Percentiles rank a stretch among this genome's conserved stretches.
Evolutionary conservation across 2,329 filamentous ascomycete species (phyloP).

Genomic region (Clarireedia homoeocarpa): DNA sequence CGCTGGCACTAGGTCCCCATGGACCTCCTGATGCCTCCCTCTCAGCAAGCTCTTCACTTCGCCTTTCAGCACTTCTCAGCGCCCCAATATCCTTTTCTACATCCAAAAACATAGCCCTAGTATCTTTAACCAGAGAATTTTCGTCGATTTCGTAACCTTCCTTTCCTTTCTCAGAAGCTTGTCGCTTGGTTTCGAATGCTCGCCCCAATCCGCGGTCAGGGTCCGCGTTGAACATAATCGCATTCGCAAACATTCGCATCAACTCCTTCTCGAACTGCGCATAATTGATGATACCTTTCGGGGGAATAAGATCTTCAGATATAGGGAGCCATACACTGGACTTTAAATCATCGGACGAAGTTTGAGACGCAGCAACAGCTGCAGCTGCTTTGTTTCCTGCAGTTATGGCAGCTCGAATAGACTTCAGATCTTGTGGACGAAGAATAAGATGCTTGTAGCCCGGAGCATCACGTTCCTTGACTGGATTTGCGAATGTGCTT

Average conservation of each 20-base stretch:
- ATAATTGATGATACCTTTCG: conserved; percentile 86
- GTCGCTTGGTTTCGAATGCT: conserved; percentile 33
- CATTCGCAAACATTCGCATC: conserved; percentile 95
- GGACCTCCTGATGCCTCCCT: conserved; percentile 3
- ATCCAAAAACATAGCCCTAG: conserved; percentile 81
- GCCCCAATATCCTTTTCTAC: conserved; percentile 50
- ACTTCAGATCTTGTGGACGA: conserved; percentile 69
- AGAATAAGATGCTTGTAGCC: conserved; percentile 68
- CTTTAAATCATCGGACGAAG: conserved; percentile 39
- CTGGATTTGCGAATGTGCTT: conserved; percentile 69
- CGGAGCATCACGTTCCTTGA: conserved; percentile 68
- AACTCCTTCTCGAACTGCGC: conserved; percentile 88
- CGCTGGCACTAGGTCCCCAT: not conserved
- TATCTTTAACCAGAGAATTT: conserved; percentile 80
- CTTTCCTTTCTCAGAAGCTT: conserved; percentile 32
- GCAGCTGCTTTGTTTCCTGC: conserved; percentile 62
- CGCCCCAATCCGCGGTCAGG: conserved; percentile 57
- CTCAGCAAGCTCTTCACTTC: conserved; percentile 20
- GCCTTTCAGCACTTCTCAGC: conserved; percentile 26
- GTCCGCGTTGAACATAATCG: conserved; percentile 96
- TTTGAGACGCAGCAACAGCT: conserved; percentile 53
- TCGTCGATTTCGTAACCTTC: conserved; percentile 62
- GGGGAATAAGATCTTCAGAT: conserved; percentile 71
- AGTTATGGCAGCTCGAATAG: conserved; percentile 67
- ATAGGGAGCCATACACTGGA: conserved; percentile 58